phyloP scores from a whole-genome alignment of 768 basidiomycete genomes.

The Amyloporia xantha region DNA sequence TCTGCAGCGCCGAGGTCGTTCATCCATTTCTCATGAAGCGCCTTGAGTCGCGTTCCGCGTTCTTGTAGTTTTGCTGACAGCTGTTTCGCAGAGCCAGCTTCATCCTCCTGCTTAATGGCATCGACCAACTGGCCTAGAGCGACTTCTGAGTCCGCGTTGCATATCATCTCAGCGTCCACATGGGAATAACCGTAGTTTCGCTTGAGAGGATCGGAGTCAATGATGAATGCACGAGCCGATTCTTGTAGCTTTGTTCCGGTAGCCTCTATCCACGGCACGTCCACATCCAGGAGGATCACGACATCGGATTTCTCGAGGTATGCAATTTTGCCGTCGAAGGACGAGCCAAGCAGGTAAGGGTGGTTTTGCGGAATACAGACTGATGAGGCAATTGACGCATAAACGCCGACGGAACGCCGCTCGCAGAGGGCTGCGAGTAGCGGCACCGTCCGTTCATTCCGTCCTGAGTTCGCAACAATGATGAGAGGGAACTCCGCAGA shows the following conservation, averaged over 20 bases:
- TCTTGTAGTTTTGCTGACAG: not conserved
- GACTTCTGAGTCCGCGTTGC: constrained; percentile 46
- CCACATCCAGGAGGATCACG: constrained; percentile 57
- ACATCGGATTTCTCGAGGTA: constrained; percentile 52
- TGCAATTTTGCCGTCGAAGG: constrained; percentile 40
- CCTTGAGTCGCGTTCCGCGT: constrained; percentile 4
- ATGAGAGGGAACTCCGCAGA: constrained; percentile 51
- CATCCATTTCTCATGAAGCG: constrained; percentile 13
- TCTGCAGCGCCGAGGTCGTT: constrained; percentile 16
- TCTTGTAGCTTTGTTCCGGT: constrained; percentile 36
- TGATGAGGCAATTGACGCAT: constrained; percentile 41
- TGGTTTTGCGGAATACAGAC: constrained; percentile 54
- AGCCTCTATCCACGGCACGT: constrained; percentile 58
- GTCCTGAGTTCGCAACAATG: constrained; percentile 56
- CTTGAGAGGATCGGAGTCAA: constrained; percentile 61
- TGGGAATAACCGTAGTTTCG: constrained; percentile 42
- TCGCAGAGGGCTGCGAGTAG: constrained; percentile 43
- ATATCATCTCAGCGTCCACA: constrained; percentile 50
- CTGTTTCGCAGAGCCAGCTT: not conserved
- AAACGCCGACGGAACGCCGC: constrained; percentile 48
- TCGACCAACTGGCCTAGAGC: constrained; percentile 45
- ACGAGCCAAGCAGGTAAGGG: constrained; percentile 44
- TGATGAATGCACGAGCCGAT: constrained; percentile 46
- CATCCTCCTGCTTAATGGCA: constrained; percentile 17
- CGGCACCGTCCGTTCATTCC: constrained; percentile 40